phyloP scores from a whole-genome alignment of 345 rosid species.

The Sapria himalayana region DNA sequence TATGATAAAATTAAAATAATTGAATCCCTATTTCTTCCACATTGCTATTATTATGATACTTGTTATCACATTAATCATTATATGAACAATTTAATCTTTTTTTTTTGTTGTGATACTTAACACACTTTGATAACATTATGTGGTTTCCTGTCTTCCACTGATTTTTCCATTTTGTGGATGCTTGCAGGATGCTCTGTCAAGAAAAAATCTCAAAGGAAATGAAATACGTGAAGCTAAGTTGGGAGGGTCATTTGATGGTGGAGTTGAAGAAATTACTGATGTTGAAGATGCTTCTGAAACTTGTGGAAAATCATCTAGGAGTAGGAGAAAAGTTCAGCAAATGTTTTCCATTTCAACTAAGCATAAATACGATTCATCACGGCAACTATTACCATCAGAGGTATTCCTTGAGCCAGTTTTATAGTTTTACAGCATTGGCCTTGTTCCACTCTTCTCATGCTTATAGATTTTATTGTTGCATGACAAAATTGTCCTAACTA shows the following conservation, averaged over 20 bases:
- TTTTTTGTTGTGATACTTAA: background rate
- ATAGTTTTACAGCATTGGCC: no score
- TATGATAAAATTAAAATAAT: no score
- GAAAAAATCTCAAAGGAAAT: constrained; percentile 23
- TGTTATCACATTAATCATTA: no score
- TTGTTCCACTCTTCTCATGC: background rate
- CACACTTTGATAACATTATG: background rate
- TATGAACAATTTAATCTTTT: no score
- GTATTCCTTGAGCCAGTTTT: constrained; percentile 22
- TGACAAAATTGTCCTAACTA: constrained; percentile 6
- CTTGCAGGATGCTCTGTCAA: constrained; percentile 28
- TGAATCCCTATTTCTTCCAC: no score
- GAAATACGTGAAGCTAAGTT: constrained; percentile 19
- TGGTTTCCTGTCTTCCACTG: background rate
- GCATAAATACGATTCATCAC: constrained; percentile 15
- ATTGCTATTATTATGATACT: no score
- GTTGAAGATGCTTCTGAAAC: constrained; percentile 12
- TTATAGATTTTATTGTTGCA: constrained; percentile 2
- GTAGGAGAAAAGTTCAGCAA: constrained; percentile 9
- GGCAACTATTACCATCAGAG: constrained; percentile 55
- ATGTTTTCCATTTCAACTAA: constrained; percentile 14
- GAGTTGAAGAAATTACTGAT: constrained; percentile 13
- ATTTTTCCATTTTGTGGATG: constrained; percentile 5
- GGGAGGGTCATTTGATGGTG: constrained; percentile 16
- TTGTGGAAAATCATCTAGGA: constrained; percentile 9